phyloP scores from a whole-genome alignment of 2,329 filamentous ascomycete genomes.

The Alternaria incomplexa region DNA sequence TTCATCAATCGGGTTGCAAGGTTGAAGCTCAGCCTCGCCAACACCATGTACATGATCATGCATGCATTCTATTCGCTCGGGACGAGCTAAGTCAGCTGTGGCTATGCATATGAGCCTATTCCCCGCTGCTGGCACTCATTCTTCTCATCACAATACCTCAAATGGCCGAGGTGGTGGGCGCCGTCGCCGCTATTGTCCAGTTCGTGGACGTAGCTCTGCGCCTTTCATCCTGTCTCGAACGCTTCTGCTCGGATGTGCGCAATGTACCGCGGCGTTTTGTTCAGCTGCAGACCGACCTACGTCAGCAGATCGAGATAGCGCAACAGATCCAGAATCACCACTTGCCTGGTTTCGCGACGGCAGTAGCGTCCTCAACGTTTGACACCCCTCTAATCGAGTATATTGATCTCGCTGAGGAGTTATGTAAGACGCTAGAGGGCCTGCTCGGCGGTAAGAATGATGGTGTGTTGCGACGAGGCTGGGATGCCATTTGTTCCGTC shows the following conservation, averaged over 20 bases:
- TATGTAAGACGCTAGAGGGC: not conserved
- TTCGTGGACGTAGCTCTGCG: not conserved
- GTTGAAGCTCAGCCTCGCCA: not conserved
- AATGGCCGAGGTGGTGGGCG: not conserved
- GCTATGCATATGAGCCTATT: not conserved
- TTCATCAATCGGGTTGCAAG: too few species aligned
- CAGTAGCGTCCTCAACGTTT: not conserved
- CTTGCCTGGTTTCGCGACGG: not conserved
- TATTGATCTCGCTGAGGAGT: not conserved
- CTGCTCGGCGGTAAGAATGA: not conserved
- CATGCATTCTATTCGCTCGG: not conserved
- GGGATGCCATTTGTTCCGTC: not conserved
- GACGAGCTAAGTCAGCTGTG: not conserved
- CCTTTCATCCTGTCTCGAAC: not conserved
- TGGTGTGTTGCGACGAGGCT: not conserved
- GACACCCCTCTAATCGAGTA: not conserved
- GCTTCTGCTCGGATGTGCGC: not conserved
- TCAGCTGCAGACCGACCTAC: not conserved
- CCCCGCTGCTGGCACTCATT: not conserved
- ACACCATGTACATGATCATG: not conserved
- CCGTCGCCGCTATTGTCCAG: not conserved
- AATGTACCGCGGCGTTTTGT: not conserved
- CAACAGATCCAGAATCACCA: not conserved
- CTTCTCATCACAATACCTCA: not conserved
- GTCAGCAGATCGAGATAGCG: not conserved